Evolutionary conservation across 352 stramenopile species (phyloP), one percentile per base, ranked within the genome.

Genomic region (Globisporangium cystogenes): DNA sequence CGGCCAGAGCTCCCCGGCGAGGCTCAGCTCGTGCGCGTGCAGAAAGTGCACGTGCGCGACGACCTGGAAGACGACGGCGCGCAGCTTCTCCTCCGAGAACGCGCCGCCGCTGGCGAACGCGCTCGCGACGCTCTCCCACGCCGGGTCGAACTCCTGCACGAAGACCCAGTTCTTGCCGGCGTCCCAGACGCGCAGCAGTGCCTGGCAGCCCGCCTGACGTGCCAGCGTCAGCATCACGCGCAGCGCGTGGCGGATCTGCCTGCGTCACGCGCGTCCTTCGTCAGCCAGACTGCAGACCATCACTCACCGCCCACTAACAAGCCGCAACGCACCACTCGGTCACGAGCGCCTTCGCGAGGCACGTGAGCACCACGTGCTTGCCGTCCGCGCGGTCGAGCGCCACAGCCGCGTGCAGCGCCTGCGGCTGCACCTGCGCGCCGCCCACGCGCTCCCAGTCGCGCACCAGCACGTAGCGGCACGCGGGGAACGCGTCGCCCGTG

Each of bases 11-110:
- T 87, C 72, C 15, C 76, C 76, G 1, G 70, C 72, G 41, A 80
- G 58, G 27, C 72, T 84, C 18, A 85, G 50, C 27, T 48, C 48
- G 21, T 87, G 72, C 18, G 57, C 57, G 48, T 87, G 76, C n/a
- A 87, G 53, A 48, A 84, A 87, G 44, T 87, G 64, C 31, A 87
- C 62, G 27, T 76, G 59, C 15, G 74, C 68, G 12, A 71, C 67
- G 16, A 84, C 53, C 44, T 86, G 70, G 50, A 87, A 85, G 24
- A 76, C 57, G 23, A 76, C 58, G 4, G 55, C 52, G n/a, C 70
- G 67, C 29, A 87, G 57, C 20, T 59, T 74, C 26, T 68, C 62
- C 43, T 87, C 74, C 8, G 67, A 64, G 43, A 85, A 76, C 11
- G 26, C 29, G 1, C 23, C 14, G 67, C 46, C 2, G 46, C 42